Evolutionary conservation across 129 eudicot species (phyloP), one percentile per base, ranked within the genome.

Genomic region (Chrysanthemum seticuspe): DNA sequence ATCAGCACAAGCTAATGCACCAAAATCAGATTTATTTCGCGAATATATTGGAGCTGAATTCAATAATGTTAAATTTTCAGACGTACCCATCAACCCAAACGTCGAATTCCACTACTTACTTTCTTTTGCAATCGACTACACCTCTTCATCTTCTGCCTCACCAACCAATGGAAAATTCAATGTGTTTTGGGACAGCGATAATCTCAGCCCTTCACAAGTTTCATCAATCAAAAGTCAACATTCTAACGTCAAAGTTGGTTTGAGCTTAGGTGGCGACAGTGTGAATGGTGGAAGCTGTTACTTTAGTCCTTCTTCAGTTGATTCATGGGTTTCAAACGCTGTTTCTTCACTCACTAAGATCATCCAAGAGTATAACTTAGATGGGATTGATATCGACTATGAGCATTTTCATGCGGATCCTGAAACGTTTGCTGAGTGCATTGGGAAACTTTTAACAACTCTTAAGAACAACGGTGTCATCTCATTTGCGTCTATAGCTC

Each of bases 181-280:
- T 70, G 67, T 90, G 19, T 90, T 87, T 9, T 90, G 97, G 97
- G 94, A 87, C 78, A 58, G 81, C 0, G 85, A 79, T 2, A 87
- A 90, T 36, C 97, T 90, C n/a, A 31, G 60, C 54, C 85, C 97
- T 12, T 67, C 82, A 4, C 76, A 81, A 53, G 89, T 90, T 64
- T 57, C 85, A 0, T 80, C 87, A 13, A 85, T 90, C 81, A 90
- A 87, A 67, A 68, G n/a, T 49, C 76, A 80, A 16, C 75, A 90
- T 67, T 60, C 86, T 0, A 90, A 90, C 18, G 91, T 87, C 52
- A 87, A 86, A 74, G 91, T 90, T 0, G 95, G 83, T 3, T 31
- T 90, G n/a, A 90, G 97, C 65, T 50, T 90, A 56, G 97, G 97
- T 27, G 95, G 97, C 3, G 97, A 90, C 76, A 84, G 87, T 45